Base-by-base conservation (phyloP, 352 stramenopile genomes). In the Peronospora farinosa region DNA sequence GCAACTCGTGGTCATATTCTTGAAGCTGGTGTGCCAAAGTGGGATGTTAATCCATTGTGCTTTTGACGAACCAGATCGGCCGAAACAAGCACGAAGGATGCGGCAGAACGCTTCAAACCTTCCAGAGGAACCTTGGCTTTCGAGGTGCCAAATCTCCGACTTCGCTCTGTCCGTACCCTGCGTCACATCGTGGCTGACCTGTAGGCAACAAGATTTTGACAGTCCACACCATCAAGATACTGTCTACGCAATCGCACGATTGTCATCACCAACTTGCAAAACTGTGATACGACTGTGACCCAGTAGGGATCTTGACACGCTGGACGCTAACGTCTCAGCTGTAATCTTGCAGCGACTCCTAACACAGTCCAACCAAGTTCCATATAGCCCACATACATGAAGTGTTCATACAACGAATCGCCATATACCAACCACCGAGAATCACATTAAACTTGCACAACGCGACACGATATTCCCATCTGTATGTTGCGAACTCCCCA, bases 171-270 rank as follows among this genome's bases (percentile, higher is more conserved):
- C 74, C 0, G 65, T 88, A 12, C 57, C 74, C 0, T 65, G 81
- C 71, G 75, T 40, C 72, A 69, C 37, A 88, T 88, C 53, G 75
- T 88, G 23, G 68, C 73, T 5, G 75, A 85, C 15, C 54, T 88
- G 6, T 74, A 91, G 45, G 69, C 67, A 3, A 85, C 67, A 7
- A 91, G 83, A 57, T 65, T 12, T 72, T 76, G 28, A 76, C 74
- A 17, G 60, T 51, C 0, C 65, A 59, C 10, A 92, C 88, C 45
- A 75, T 92, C 23, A 60, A 83, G 52, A 61, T 88, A 19, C 81
- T 78, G 3, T 74, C 74, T 89, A 21, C 78, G 78, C 11, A 74
- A 85, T 28, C 67, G 66, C 10, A 80, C 89, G 57, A 74, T 3
- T 51, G 69, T 36, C 69, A 57, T 5, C 63, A 63, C 6, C 65